Evolutionary conservation across 2,329 filamentous ascomycete species (phyloP), one percentile per base, ranked within the genome.

Genomic region (Cercospora brassicicola): DNA sequence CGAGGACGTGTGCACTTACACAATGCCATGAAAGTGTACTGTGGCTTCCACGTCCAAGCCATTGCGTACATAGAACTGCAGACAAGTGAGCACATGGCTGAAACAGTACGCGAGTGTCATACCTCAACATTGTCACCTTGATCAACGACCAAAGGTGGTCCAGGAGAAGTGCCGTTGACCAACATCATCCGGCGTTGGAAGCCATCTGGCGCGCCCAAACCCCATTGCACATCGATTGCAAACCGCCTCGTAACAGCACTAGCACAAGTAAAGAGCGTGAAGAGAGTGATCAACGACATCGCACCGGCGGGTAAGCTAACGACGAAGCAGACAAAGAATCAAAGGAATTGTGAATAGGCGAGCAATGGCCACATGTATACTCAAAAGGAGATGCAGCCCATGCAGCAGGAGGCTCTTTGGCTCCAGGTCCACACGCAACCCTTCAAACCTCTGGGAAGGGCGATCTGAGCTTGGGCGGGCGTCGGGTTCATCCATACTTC

Each of bases 1-100:
- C 15, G 28, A 26, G 57, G 9, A 18, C 4, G 7, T 11, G 13
- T 13, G 28, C 4, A 62, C 65, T 15, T 48, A 68, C 62, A 51
- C 59, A n/a, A 73, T 72, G 39, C 72, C 72, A 53, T 73, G 72
- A 28, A 69, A 73, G 42, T 72, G 72, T 18, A 73, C 53, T 7
- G 67, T 69, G 13, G 71, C 68, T n/a, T 69, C 56, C 42, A 57
- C 20, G 23, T 64, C 62, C 23, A 71, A 23, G 11, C 61, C 36
- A 30, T 71, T 71, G 28, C 59, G 51, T 8, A 72, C 67, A 31
- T 62, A 67, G 64, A 70, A 70, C 68, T 70, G 39, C 11, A 20
- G 30, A 11, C 18, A 23, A 11, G 15, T 66, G 4, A 69, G 67
- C 30, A 39, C 15, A 13, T 23, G 6, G n/a, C 31, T 39, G n/a